Evolutionary conservation across 352 stramenopile genomes (phyloP), one percentile per base, ranked within the genome.

Genomic region (Globisporangium cystogenes): DNA sequence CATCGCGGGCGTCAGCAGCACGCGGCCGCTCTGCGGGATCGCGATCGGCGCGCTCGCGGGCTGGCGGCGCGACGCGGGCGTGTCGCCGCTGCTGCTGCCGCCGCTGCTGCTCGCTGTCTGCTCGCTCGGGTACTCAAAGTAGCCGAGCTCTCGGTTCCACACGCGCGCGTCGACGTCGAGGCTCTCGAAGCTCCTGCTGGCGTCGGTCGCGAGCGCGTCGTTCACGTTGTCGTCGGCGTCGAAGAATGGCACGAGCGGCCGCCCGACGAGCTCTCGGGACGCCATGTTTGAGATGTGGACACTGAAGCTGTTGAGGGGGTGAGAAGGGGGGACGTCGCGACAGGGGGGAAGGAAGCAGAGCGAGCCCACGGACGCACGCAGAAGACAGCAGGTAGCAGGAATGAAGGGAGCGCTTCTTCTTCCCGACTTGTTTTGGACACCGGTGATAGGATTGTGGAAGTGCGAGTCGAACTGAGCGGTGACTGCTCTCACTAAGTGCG

Each of bases 111-210:
- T 49, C 33, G 48, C 36, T 14, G 61, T 47, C 52, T 76, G 52
- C 29, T 82, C 75, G 7, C 55, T 74, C 15, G 82, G 82, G 63
- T 93, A 93, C 61, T 87, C 82, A 48, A 93, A 93, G 54, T 93
- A 93, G 26, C 82, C 82, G 21, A 90, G 74, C 23, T 85, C 67
- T 50, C 83, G 82, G 63, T 93, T 82, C 82, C 82, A 93, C 3
- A 93, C 82, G 20, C 82, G 82, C n/a, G 82, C 82, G 48, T 93
- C 82, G 24, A 93, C 67, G 48, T 93, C 79, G 40, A 90, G 72
- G 21, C 73, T 60, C 35, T 90, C 79, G 42, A 67, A 67, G 27
- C 68, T 53, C 46, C 67, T 51, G 40, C 62, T 60, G 26, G 66
- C 61, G 52, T 71, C 66, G 4, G 81, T 39, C 11, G 67, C 35